Conservation (phyloP, 192 early-diverging fungal genomes). For the Umbelopsis sp. region DNA sequence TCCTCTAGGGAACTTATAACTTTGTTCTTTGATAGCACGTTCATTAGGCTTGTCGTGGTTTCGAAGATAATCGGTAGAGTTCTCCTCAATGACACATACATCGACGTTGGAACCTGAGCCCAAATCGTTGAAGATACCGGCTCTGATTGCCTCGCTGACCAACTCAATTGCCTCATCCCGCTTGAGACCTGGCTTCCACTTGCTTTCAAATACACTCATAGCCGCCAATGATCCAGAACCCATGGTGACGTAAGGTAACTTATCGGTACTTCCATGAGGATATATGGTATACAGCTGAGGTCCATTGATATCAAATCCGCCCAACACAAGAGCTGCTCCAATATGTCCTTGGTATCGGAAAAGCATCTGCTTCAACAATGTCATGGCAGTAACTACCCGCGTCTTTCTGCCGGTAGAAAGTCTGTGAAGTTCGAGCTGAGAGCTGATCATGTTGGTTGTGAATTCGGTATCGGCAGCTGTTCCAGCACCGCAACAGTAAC, state of each 20-base stretch:
- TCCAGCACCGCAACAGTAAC: slow-evolving; percentile 94
- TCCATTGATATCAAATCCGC: slow-evolving; percentile 89
- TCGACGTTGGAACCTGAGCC: slow-evolving; percentile 98
- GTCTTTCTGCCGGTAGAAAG: slow-evolving; percentile 87
- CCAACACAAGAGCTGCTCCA: slow-evolving; percentile 91
- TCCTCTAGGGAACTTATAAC: slow-evolving; percentile 68
- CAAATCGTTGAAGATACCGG: slow-evolving; percentile 99
- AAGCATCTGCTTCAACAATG: slow-evolving; percentile 96
- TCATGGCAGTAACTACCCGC: slow-evolving; percentile 92
- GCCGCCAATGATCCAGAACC: slow-evolving; percentile 94
- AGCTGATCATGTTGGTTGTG: slow-evolving; percentile 89
- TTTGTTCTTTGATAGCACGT: slow-evolving; percentile 82
- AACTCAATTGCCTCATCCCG: slow-evolving; percentile 88
- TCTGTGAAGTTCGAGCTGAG: slow-evolving; percentile 92
- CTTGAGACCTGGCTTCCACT: slow-evolving; percentile 80
- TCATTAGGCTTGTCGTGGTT: slow-evolving; percentile 90
- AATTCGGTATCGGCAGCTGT: slow-evolving; percentile 99
- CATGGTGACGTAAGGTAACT: slow-evolving; percentile 96
- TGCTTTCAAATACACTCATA: slow-evolving; percentile 93
- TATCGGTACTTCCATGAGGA: slow-evolving; percentile 96
- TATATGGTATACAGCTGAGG: slow-evolving; percentile 90
- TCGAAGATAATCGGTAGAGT: slow-evolving; percentile 79
- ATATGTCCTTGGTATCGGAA: slow-evolving; percentile 97
- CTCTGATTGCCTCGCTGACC: slow-evolving; percentile 92
- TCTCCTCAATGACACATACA: slow-evolving; percentile 88